Evolutionary conservation across 2,329 filamentous ascomycete genomes (phyloP), one percentile per base, ranked within the genome.

Genomic region (Fusarium anthophilum): DNA sequence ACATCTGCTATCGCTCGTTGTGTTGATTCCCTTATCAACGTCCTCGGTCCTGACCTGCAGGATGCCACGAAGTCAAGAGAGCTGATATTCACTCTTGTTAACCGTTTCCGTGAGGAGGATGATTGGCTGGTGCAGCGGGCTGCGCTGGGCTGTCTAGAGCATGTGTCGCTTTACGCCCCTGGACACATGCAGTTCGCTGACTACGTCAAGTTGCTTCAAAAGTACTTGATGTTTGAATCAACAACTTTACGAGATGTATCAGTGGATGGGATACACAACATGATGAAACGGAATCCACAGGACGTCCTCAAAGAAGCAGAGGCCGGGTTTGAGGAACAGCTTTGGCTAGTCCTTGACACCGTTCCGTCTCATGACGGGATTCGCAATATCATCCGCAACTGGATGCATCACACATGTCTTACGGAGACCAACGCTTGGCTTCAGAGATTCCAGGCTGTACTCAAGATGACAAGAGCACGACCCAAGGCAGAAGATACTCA

Each of bases 1-100:
- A 90, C 93, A 3, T 92, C 94, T 26, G 93, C 95, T 3, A 92
- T 98, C 70, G 93, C 94, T 38, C 91, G 94, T 76, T 97, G 94
- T 76, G 92, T 98, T 37, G 95, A 98, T 82, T 96, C 95, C n/a
- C 87, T 98, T 30, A 95, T 99, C 84, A 98, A 98, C 76, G 96
- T 99, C 15, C 88, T 99, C 17, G 96, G 96, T 0, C 96, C 96
- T 2, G 97, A 99, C 82, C 85, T 99, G 28, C 96, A 98, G 82
- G 96, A 98, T 78, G 91, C 96, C 73, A 91, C 91, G 8, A 98
- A 97, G 83, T 94, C 94, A n/a, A 88, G 96, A 74, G 95, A 98
- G 79, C 88, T 99, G 61, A 96, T 98, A 57, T 88, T 98, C 70
- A 96, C 92, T 0, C 87, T 99, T 14, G 92, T 98, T 8, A 88